phyloP scores from a whole-genome alignment of 495 filamentous ascomycete species.

The Xylaria palmicola region DNA sequence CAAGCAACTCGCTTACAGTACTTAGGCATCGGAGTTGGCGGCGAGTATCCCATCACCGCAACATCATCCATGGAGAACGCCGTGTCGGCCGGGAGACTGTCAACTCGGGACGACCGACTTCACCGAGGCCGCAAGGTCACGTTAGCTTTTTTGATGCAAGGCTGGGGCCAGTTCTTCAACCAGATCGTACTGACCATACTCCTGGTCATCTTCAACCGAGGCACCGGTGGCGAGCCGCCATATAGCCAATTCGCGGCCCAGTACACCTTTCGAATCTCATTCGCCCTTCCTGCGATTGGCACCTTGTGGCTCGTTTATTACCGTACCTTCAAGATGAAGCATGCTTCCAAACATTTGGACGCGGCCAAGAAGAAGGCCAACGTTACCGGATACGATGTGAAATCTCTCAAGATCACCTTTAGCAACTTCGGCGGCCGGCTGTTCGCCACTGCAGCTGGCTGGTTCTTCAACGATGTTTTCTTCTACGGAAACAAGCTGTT shows the following conservation, averaged over 20 bases:
- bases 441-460: slow-evolving; percentile 77
- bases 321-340: slow-evolving; percentile 83
- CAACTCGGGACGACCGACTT: slow-evolving; percentile 83
- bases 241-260: slow-evolving; percentile 71
- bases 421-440: slow-evolving; percentile 78
- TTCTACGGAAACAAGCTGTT: slow-evolving; percentile 99
- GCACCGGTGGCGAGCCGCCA: slow-evolving; percentile 61
- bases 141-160: slow-evolving; percentile 93
- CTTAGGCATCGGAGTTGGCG: slow-evolving; percentile 76
- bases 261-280: slow-evolving; percentile 83
- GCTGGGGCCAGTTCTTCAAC: slow-evolving; percentile 93
- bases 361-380: slow-evolving; percentile 78
- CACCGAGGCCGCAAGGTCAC: slow-evolving; percentile 93
- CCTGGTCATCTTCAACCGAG: slow-evolving; percentile 77
- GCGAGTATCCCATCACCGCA: slow-evolving; percentile 93
- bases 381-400: slow-evolving; percentile 84
- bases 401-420: slow-evolving; percentile 73
- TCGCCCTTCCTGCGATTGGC: slow-evolving; percentile 79
- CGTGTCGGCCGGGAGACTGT: slow-evolving; percentile 77
- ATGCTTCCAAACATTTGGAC: slow-evolving; percentile 66
- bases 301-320: slow-evolving; percentile 93
- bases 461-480: slow-evolving; percentile 93
- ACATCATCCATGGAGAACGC: slow-evolving; percentile 95
- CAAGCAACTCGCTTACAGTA: slow-evolving; percentile 8
- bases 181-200: slow-evolving; percentile 80